A percentile compares a stretch with the other conserved stretches of the same genome.
These are phyloP conservation scores for Cercospora canescens DNA, from an alignment of 2,329 filamentous ascomycete genomes.

Conservation along the genomic window DNA sequence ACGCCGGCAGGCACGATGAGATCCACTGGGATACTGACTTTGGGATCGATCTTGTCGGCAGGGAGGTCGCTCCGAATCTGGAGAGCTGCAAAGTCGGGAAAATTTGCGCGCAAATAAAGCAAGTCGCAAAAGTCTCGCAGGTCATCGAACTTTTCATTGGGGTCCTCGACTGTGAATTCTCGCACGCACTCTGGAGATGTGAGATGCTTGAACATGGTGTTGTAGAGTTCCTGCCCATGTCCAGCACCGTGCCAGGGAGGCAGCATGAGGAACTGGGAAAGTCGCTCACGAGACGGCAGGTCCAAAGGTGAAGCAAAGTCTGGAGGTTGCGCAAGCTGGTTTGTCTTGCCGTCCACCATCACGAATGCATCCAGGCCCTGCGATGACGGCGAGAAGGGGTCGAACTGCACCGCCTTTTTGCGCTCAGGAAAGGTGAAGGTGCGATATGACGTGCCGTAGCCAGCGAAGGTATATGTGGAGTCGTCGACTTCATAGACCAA, in stretches of 20 bases:
- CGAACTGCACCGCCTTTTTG: slow-evolving; percentile 21
- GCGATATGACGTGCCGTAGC: slow-evolving; percentile 87
- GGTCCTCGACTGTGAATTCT: slow-evolving; percentile 92
- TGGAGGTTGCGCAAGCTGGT: slow-evolving; percentile 20
- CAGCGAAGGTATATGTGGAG: slow-evolving; percentile 75
- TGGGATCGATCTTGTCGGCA: slow-evolving; percentile 52
- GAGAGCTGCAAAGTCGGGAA: slow-evolving; percentile 33
- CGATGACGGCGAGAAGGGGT: slow-evolving; percentile 25
- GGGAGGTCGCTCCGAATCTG: slow-evolving; percentile 54
- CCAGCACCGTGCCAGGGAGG: slow-evolving; percentile 82
- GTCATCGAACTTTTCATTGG: slow-evolving; percentile 81
- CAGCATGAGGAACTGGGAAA: slow-evolving; percentile 91
- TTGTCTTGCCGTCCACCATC: slow-evolving; percentile 27
- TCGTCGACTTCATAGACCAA: slow-evolving; percentile 56
- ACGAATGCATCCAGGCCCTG: slow-evolving; percentile 30
- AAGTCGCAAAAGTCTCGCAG: slow-evolving; percentile 76
- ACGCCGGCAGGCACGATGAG: slow-evolving; percentile 60
- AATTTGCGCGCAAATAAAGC: slow-evolving; percentile 58
- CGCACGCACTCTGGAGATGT: slow-evolving; percentile 63
- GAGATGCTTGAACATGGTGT: slow-evolving; percentile 72
- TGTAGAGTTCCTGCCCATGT: slow-evolving; percentile 78
- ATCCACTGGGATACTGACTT: slow-evolving; percentile 51
- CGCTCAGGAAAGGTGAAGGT: slow-evolving; percentile 57
- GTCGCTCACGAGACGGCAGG: slow-evolving; percentile 74
- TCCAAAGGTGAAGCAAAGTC: slow-evolving; percentile 52